A percentile compares a stretch with the other conserved stretches of the same genome.
phyloP scores from a whole-genome alignment of 306 rosid genomes.

The Acacia confusa region DNA sequence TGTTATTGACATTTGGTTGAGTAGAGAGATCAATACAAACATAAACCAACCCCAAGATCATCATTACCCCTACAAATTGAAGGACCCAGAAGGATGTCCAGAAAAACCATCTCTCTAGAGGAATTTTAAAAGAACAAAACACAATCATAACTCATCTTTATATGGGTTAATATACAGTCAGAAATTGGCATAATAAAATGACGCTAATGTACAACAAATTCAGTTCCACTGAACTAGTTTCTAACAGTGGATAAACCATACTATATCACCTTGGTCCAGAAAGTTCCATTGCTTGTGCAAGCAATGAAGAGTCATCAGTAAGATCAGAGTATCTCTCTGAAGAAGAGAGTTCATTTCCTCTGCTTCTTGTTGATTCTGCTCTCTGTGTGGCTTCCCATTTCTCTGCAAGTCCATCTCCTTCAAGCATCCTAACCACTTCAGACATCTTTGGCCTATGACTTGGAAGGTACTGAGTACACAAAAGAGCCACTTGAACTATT shows the following conservation, averaged over 20 bases:
- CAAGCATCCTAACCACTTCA: constrained; percentile 95
- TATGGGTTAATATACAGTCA: constrained; percentile 51
- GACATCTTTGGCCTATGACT: constrained; percentile 92
- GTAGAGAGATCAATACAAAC: constrained; percentile 15
- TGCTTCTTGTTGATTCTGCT: constrained; percentile 78
- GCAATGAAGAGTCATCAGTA: constrained; percentile 93
- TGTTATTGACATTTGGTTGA: constrained; percentile 17
- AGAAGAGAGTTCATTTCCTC: constrained; percentile 83
- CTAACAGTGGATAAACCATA: neutral
- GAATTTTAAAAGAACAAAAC: constrained; percentile 18
- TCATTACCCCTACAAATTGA: constrained; percentile 27
- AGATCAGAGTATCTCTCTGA: constrained; percentile 94
- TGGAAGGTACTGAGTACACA: constrained; percentile 90
- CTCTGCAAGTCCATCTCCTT: constrained; percentile 99
- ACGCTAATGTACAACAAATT: constrained; percentile 47
- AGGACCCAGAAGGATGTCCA: constrained; percentile 14
- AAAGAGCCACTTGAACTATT: constrained; percentile 83
- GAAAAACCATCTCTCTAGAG: constrained; percentile 25
- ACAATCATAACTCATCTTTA: constrained; percentile 28
- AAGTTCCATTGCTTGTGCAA: constrained; percentile 97
- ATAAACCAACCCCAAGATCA: constrained; percentile 27
- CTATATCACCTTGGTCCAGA: constrained; percentile 84
- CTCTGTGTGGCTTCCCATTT: constrained; percentile 98
- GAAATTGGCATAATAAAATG: constrained; percentile 34
- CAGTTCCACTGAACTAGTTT: constrained; percentile 30